Conservation (phyloP, 192 early-diverging fungal species). For the Mortierella claussenii region DNA sequence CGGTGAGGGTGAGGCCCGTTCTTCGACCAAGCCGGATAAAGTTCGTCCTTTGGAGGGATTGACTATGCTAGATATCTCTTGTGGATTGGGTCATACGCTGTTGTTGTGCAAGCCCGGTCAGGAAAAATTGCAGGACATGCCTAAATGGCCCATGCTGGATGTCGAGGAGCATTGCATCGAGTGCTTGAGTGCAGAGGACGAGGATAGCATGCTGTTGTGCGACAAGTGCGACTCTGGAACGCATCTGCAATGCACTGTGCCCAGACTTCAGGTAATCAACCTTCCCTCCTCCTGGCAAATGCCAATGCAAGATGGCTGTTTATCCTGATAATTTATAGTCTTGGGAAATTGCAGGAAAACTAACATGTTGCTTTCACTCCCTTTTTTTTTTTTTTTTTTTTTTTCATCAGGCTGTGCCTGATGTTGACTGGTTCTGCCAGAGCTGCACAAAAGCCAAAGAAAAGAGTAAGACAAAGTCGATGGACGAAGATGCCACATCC, state of each 20-base stretch:
- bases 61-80: conserved; percentile 38
- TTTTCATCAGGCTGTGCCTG: conserved; percentile 51
- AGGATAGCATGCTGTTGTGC: conserved; percentile 58
- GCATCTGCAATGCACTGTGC: conserved; percentile 58
- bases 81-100: conserved; percentile 56
- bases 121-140: conserved; percentile 56
- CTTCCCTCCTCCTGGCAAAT: too few relatives aligned
- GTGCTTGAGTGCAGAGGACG: conserved; percentile 58
- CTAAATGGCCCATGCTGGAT: conserved; percentile 56
- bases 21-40: conserved; percentile 57
- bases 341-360: too few relatives aligned
- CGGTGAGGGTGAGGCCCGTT: conserved; percentile 54
- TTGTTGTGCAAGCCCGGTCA: conserved; percentile 56
- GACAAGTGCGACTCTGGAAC: conserved; percentile 61
- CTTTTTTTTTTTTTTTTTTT: too few relatives aligned
- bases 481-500: conserved; percentile 3
- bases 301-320: background rate
- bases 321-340: too few relatives aligned
- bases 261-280: conserved; percentile 47
- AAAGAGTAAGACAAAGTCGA: conserved; percentile 27
- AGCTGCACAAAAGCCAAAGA: conserved; percentile 41
- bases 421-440: conserved; percentile 68
- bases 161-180: conserved; percentile 61
- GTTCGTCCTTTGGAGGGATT: conserved; percentile 58
- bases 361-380: too few relatives aligned